Conservation (phyloP, 768 basidiomycete genomes). For the Rossbeevera mucosa region DNA sequence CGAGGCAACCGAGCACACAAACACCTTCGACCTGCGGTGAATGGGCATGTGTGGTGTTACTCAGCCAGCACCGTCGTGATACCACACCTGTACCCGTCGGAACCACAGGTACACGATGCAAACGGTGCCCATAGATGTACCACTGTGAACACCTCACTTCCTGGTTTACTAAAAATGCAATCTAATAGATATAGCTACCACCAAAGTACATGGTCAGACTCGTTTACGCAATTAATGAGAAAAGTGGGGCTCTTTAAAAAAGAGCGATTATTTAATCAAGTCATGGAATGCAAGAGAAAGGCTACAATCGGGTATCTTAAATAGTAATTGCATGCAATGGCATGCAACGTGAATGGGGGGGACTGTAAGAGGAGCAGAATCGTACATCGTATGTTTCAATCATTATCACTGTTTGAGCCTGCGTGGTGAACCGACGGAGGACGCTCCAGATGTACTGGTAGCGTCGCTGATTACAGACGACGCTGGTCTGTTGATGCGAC, state of each 20-base stretch:
- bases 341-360: neutral
- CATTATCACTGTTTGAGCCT: conserved; percentile 21
- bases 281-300: conserved; percentile 1
- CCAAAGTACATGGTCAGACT: neutral
- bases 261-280: neutral
- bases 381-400: neutral
- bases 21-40: too few species aligned
- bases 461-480: conserved; percentile 32
- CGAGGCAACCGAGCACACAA: too few species aligned
- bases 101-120: too few species aligned
- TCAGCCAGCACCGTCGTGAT: too few species aligned
- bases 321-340: conserved; percentile 10
- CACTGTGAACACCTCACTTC: too few species aligned
- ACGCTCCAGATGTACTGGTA: conserved; percentile 15
- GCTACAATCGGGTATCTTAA: conserved; percentile 23
- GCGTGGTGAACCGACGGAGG: conserved; percentile 29
- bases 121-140: too few species aligned
- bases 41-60: too few species aligned
- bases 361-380: neutral
- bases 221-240: neutral
- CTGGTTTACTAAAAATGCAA: neutral
- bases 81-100: too few species aligned
- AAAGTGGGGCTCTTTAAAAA: neutral
- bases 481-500: conserved; percentile 56
- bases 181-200: neutral